Conservation (phyloP, 352 stramenopile genomes). For the Pilasporangium apinafurcum region DNA sequence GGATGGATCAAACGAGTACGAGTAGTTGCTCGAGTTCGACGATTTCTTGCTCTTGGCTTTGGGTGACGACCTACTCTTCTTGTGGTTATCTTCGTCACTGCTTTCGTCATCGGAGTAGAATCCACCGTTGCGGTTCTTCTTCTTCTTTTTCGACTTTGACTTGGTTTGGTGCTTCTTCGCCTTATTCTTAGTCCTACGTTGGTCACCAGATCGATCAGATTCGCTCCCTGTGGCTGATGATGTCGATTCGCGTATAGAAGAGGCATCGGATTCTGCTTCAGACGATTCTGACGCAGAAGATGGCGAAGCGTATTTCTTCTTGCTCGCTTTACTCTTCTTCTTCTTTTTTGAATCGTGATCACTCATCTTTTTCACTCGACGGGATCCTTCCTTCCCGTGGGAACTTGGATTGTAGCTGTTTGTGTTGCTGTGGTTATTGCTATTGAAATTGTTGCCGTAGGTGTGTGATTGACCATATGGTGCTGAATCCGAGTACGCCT, state of each 20-base stretch:
- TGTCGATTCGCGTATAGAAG: conserved; percentile 9
- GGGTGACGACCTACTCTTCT: background rate
- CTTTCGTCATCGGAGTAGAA: conserved; percentile 16
- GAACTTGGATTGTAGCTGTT: background rate
- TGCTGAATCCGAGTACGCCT: conserved; percentile 50
- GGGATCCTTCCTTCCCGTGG: conserved; percentile 10
- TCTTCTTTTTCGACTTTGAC: conserved; percentile 26
- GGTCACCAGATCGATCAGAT: conserved; percentile 7
- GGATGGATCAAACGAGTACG: conserved; percentile 40
- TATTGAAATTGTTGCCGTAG: background rate
- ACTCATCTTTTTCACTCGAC: conserved; percentile 37
- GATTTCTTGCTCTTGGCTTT: conserved; percentile 8
- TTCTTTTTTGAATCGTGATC: conserved; percentile 29
- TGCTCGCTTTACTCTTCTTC: conserved; percentile 22
- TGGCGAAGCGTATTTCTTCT: conserved; percentile 18
- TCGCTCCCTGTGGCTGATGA: conserved; percentile 19
- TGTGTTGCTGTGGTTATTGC: conserved; percentile 5
- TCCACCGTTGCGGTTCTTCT: conserved; percentile 16
- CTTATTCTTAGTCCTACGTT: conserved; percentile 7
- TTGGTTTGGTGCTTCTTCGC: conserved; percentile 13
- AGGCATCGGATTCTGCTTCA: conserved; percentile 6
- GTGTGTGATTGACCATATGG: no score
- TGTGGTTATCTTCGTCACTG: background rate
- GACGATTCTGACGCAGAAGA: conserved; percentile 14
- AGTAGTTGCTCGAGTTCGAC: conserved; percentile 16